Base-by-base conservation (phyloP, 1,284 basidiomycete species). In the Entoloma clypeatum region DNA sequence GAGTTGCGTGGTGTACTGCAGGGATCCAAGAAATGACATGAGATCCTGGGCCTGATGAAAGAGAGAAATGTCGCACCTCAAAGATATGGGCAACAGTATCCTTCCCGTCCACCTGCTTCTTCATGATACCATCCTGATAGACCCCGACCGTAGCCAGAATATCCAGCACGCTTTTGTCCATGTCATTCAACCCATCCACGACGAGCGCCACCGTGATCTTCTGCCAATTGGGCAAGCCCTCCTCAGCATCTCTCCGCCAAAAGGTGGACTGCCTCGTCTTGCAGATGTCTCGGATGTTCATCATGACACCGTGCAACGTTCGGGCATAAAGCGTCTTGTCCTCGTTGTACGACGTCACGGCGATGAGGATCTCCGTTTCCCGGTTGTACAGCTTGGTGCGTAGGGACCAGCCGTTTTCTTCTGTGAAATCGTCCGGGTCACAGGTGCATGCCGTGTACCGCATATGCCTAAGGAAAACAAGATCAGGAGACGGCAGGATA, bases 241-340 rank as follows among this genome's bases (percentile, higher is more conserved):
- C 89, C 64, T 97, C 92, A 1, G 88, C 81, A 41, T 75, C 76
- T 40, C 79, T 75, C 39, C 86, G 77, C 93, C 85, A 97, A 71
- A 91, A 98, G 60, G 93, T 94, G 44, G 92, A 94, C 56, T 85
- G 81, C 63, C 94, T 94, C 36, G 91, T 93, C 69, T 92, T 94
- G 79, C 92, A 96, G 53, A 98, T 97, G 58, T 98, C 94, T 50
- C 94, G 88, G 52, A 99, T 95, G 66, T 99, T 99, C 53, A 93
- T 66, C 93, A 98, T 97, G 58, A 98, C 88, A 50, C 91, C 90
- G 57, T 97, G 92, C 30, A 97, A 70, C 1, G 92, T 97, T 47
- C 92, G 85, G 10, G 92, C 84, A 55, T 94, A 93, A 17, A 90
- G 69, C 18, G 75, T 76, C 67, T 89, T 86, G 67, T 90, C 85